Conservation (phyloP, 2,329 filamentous ascomycete genomes). For the Didymella pinodella region DNA sequence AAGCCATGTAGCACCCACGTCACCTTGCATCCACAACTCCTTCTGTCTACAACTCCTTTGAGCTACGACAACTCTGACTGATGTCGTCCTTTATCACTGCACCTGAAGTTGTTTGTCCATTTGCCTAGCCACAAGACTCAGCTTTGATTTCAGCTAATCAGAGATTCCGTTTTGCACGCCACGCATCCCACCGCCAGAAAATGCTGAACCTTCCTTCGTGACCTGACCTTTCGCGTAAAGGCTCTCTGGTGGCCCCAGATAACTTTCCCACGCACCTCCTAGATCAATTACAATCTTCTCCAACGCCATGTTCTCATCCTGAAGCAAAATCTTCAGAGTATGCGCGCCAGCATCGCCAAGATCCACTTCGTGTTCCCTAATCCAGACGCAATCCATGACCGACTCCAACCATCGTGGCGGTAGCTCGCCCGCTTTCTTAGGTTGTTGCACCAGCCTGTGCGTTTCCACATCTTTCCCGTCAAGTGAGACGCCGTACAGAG, state of each 20-base stretch:
- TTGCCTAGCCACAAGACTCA: too few species aligned
- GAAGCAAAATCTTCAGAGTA: not conserved
- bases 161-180: too few species aligned
- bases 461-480: not conserved
- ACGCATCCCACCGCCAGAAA: too few species aligned
- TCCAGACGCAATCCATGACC: not conserved
- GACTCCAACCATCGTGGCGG: not conserved
- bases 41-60: too few species aligned
- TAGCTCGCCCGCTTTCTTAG: not conserved
- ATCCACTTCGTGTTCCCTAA: not conserved
- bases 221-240: not conserved
- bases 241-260: not conserved
- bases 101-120: too few species aligned
- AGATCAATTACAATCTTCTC: not conserved
- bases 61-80: too few species aligned
- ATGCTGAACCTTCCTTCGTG: too few species aligned
- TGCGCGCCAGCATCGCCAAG: not conserved
- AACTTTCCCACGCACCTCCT: not conserved
- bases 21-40: too few species aligned
- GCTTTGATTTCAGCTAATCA: too few species aligned
- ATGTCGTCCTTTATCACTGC: too few species aligned
- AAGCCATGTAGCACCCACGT: too few species aligned
- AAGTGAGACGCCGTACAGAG: not conserved
- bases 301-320: not conserved
- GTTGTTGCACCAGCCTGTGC: not conserved